Evolutionary conservation across 208 protist genomes (phyloP), one percentile per base, ranked within the genome.

Genomic region (Trypanosomatidae sp.): DNA sequence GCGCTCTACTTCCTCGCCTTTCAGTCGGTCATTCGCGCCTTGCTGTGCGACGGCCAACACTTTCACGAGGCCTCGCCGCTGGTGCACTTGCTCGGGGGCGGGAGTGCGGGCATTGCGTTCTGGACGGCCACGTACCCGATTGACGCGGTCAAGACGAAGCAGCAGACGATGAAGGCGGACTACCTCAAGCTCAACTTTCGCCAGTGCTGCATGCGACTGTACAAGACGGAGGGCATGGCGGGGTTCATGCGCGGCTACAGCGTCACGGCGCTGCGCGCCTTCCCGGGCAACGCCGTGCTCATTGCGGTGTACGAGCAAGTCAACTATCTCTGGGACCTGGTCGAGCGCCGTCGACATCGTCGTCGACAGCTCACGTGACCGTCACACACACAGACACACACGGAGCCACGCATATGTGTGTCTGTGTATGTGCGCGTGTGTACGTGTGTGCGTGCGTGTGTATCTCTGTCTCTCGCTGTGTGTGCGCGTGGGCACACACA

Each of bases 271-370:
- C 32, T 78, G n/a, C 88, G 88, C 27, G 88, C 88, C 6, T 88
- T 95, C 71, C 88, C 88, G 1, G 84, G 82, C 7, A 92, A 95
- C 53, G 88, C 88, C 0, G 74, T 92, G 15, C 60, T 95, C 4
- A 88, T 95, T 43, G 82, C 79, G 6, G 80, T 82, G 2, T 95
- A 95, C 40, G 84, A 95, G 46, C 71, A 89, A 39, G 72, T 91
- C 11, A 86, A 67, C 22, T 53, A 58, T 15, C 21, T 86, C 7
- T 88, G 75, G 71, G 67, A 83, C 37, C 21, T 62, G 22, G 39
- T 35, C 3, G 23, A 28, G 18, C 30, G 47, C 28, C 23, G 16
- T 4, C 43, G 48, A 41, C 51, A 26, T 22, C 35, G 49, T 30
- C 26, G 33, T n/a, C n/a, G n/a, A n/a, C n/a, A n/a, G 18, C 0